These are phyloP conservation scores for Spathaspora arborariae DNA, from an alignment of 805 yeast species.

Conservation along the genomic window DNA sequence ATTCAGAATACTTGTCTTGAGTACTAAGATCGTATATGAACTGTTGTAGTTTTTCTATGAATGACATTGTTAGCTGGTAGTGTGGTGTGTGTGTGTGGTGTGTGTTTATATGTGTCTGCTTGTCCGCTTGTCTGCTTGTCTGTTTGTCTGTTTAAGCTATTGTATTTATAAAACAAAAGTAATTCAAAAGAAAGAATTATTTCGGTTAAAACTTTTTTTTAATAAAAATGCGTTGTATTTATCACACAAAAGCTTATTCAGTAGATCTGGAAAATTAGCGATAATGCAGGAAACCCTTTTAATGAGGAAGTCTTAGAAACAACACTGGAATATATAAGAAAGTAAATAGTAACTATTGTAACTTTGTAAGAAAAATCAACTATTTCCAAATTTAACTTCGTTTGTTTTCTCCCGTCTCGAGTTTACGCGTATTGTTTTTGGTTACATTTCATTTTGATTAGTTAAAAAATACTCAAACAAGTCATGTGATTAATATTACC, in stretches of 20 bases:
- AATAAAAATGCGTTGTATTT: no score
- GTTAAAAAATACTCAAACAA: not conserved
- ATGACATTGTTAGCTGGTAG: conserved; percentile 11
- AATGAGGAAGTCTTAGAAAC: no score
- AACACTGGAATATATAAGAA: no score
- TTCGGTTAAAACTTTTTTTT: not conserved
- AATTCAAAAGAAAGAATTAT: no score
- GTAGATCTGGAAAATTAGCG: not conserved
- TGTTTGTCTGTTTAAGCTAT: no score
- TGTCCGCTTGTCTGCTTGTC: no score
- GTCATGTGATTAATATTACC: not conserved
- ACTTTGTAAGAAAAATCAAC: not conserved
- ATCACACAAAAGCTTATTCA: not conserved
- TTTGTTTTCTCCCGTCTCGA: not conserved
- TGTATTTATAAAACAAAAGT: no score
- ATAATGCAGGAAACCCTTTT: no score
- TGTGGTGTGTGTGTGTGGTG: no score
- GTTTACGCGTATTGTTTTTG: not conserved
- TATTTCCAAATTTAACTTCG: not conserved
- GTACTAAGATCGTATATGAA: conserved; percentile 62
- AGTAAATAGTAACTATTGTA: no score
- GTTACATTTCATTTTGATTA: not conserved
- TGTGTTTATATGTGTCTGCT: not conserved
- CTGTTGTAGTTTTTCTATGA: conserved; percentile 46
- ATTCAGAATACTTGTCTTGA: conserved; percentile 68